Evolutionary conservation across 768 basidiomycete species (phyloP), one percentile per base, ranked within the genome.

Genomic region (Lactarius evosmus): DNA sequence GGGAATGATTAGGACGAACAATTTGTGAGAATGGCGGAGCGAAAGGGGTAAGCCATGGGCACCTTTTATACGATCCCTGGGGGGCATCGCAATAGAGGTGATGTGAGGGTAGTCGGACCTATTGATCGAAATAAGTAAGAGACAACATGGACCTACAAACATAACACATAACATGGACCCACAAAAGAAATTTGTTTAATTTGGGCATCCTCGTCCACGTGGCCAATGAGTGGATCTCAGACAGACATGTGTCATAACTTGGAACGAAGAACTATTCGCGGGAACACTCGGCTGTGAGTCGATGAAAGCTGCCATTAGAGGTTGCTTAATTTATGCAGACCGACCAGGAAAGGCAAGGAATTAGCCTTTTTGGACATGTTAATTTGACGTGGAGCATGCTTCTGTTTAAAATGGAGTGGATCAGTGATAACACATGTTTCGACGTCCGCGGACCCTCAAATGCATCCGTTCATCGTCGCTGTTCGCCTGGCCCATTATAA

Each of bases 351-450:
- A n/a, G 62, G 62, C 54, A 63, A 57, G n/a, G 19, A 40, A 22
- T 54, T 63, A 54, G 56, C 61, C 65, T 64, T 63, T 63, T 64
- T 49, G 17, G 52, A 55, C 38, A 4, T 1, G 33, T 53, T 29
- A 58, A 53, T 54, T 58, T 63, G 65, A 63, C 65, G 51, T 66
- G 52, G 30, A 54, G 22, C 56, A 52, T 58, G 61, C 65, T 63
- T 63, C 61, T 54, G 52, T 53, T 63, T 56, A 52, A 63, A 56
- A 51, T 27, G 36, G 50, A 34, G 38, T 38, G 3, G 27, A 41
- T 60, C 59, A 58, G 62, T 63, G 62, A 66, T 66, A 63, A 66
- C 65, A 66, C 61, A 66, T 63, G 62, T 66, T 63, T 64, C 62
- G 65, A 66, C 65, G 56, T 66, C 62, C 61, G 44, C 65, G 65